These are phyloP conservation scores for Skeletonema menzelii DNA, from an alignment of 108 stramenopile genomes.

Conservation along the genomic window DNA sequence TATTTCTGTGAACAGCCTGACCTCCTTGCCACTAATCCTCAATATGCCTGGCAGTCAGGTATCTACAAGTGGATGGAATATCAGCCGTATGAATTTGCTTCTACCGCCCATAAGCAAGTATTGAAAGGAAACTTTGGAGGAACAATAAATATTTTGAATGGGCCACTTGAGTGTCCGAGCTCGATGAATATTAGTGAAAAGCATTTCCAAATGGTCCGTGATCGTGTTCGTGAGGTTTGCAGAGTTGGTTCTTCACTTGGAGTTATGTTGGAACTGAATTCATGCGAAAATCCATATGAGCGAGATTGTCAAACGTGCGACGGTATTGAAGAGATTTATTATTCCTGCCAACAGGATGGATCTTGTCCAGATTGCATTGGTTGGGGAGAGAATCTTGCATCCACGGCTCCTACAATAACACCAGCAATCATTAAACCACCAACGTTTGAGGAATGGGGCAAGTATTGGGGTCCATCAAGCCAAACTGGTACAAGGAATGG, in stretches of 20 bases:
- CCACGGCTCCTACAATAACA: slow-evolving; percentile 34
- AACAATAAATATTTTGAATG: slow-evolving; percentile 33
- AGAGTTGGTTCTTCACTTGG: slow-evolving; percentile 35
- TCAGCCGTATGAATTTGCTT: slow-evolving; percentile 33
- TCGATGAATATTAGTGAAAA: slow-evolving; percentile 27
- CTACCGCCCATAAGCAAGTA: slow-evolving; percentile 42
- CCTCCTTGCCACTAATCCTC: slow-evolving; percentile 34
- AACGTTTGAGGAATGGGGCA: slow-evolving; percentile 18
- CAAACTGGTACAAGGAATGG: not conserved
- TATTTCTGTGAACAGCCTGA: slow-evolving; percentile 41
- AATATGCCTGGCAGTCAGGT: slow-evolving; percentile 36
- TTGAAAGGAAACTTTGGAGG: slow-evolving; percentile 49
- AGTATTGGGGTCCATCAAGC: not conserved
- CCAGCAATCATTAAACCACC: slow-evolving; percentile 37
- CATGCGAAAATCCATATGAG: slow-evolving; percentile 30
- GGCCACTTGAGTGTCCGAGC: slow-evolving; percentile 39
- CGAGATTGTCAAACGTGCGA: slow-evolving; percentile 32
- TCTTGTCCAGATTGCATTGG: slow-evolving; percentile 31
- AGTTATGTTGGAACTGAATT: slow-evolving; percentile 34
- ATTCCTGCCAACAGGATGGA: slow-evolving; percentile 27
- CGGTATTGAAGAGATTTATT: slow-evolving; percentile 38
- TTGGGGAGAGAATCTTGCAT: slow-evolving; percentile 31
- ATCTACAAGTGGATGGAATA: slow-evolving; percentile 51
- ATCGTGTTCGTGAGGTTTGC: slow-evolving; percentile 29
- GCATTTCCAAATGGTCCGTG: slow-evolving; percentile 33